These are phyloP conservation scores for Vitellaria paradoxa DNA, from an alignment of 179 eudicot species.

Conservation along the genomic window DNA sequence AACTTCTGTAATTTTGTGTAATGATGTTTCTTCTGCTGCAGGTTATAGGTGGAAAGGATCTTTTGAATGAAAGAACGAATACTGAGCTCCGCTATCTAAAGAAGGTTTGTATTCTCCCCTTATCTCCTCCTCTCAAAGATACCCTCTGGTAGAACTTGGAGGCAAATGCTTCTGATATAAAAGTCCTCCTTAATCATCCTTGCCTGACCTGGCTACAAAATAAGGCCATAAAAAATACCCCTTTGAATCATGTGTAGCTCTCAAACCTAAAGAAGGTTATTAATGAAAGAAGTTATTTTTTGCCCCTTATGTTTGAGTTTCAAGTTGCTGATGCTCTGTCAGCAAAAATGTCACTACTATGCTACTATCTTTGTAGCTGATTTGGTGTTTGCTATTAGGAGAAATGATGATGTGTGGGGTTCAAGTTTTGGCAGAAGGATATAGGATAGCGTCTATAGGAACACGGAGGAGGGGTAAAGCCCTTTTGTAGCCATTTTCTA, in stretches of 20 bases:
- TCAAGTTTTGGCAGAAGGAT: background rate
- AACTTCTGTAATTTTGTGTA: background rate
- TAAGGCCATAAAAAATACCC: background rate
- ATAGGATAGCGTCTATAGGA: background rate
- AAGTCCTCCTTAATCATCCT: background rate
- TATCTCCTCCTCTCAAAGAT: background rate
- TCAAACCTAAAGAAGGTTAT: background rate
- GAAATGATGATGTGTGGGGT: background rate
- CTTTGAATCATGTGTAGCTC: background rate
- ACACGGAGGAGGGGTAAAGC: background rate
- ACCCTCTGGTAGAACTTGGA: background rate
- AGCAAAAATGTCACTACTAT: background rate
- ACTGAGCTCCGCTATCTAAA: constrained; percentile 77
- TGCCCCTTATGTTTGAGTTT: background rate
- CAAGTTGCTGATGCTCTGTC: background rate
- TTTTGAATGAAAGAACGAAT: constrained; percentile 82
- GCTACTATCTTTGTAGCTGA: background rate
- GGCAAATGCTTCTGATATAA: background rate
- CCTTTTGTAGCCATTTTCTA: background rate
- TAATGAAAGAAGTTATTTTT: background rate
- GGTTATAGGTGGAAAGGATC: constrained; percentile 85
- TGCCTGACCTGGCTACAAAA: background rate
- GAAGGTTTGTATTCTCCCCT: constrained; percentile 46
- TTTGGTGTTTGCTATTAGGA: background rate
- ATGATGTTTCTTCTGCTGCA: constrained; percentile 26